Percentiles rank a stretch among this genome's conserved stretches.
These are phyloP conservation scores for Paspalum notatum DNA, from an alignment of 176 grass and related monocot genomes.

Conservation along the genomic window DNA sequence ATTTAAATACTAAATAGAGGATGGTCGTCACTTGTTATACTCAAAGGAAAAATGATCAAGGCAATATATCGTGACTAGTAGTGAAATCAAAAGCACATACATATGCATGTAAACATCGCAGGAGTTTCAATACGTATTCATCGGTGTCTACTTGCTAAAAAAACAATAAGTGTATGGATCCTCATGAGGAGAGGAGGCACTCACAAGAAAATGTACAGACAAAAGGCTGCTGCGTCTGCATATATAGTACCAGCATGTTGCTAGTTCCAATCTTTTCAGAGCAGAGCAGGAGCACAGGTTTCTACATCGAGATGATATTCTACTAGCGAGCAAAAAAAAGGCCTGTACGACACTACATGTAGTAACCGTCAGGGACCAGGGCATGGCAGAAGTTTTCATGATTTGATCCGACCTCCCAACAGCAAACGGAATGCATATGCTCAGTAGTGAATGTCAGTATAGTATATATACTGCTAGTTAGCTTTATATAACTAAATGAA, in stretches of 20 bases:
- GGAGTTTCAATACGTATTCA: background rate
- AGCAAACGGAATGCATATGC: background rate
- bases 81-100: background rate
- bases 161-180: too few species aligned
- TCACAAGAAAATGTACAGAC: conserved; percentile 21
- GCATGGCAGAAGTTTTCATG: conserved; percentile 37
- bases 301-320: conserved; percentile 40
- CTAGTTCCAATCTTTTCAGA: conserved; percentile 50
- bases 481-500: background rate
- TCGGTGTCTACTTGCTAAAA: too few species aligned
- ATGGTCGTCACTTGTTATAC: too few species aligned
- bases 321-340: background rate
- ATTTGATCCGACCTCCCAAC: conserved; percentile 39
- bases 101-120: background rate
- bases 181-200: background rate
- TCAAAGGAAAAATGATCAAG: too few species aligned
- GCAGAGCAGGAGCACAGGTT: conserved; percentile 19
- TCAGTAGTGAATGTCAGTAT: background rate
- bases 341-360: conserved; percentile 26
- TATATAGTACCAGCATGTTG: conserved; percentile 27
- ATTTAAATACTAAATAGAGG: too few species aligned
- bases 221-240: conserved; percentile 32
- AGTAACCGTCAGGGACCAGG: conserved; percentile 22
- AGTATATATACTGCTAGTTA: background rate
- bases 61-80: background rate